A percentile compares a stretch with the other conserved stretches of the same genome.
Conservation (phyloP, 176 grass and related monocot species). For the Sorghum bicolor region Sorghum_bicolor_NCBIv3 NC_012870.2:66872501-66873000, state of each 20-base stretch:
- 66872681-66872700: conserved; percentile 39
- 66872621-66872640: conserved; percentile 43
- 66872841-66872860: conserved; percentile 55
- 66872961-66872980: conserved; percentile 72
- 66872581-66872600: conserved; percentile 80
- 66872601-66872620: conserved; percentile 60
- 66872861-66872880: conserved; percentile 57
- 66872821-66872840: conserved; percentile 52
- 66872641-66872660: conserved; percentile 90
- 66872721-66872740: conserved; percentile 74
- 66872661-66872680: conserved; percentile 42
- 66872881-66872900: conserved; percentile 41
- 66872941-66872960: conserved; percentile 75
- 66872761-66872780: conserved; percentile 80
- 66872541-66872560: conserved; percentile 22
- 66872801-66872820: conserved; percentile 87
- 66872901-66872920: conserved; percentile 47
- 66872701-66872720: conserved; percentile 91
- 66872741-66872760: conserved; percentile 79
- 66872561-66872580: conserved; percentile 52
- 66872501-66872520: conserved; percentile 37
- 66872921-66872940: conserved; percentile 59
- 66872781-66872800: conserved; percentile 63
- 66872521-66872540: conserved; percentile 32
- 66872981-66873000: conserved; percentile 58